phyloP scores from a whole-genome alignment of 257 asterid genomes.

The Euphrasia confusa region DNA sequence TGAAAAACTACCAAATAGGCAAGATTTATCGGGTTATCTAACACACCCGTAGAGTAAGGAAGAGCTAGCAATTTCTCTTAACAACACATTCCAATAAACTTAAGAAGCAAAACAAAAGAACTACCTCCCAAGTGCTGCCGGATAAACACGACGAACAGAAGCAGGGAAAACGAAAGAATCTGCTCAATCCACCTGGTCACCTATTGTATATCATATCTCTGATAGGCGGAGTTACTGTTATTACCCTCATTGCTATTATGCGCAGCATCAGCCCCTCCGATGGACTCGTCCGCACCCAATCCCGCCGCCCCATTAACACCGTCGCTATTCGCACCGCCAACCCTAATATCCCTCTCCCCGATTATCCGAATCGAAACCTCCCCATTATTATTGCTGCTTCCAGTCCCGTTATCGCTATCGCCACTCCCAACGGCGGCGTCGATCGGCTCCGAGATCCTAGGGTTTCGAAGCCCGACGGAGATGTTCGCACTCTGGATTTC shows the following conservation, averaged over 20 bases:
- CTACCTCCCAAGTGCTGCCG: conserved; percentile 78
- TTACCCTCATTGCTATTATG: conserved; percentile 18
- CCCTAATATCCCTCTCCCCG: conserved; percentile 36
- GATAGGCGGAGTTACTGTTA: conserved; percentile 34
- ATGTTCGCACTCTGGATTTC: conserved; percentile 10
- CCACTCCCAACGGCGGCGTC: conserved; percentile 20
- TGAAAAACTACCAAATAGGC: no score
- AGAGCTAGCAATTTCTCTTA: not conserved
- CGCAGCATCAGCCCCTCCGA: conserved; percentile 21
- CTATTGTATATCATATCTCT: conserved; percentile 73
- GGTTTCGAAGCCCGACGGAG: conserved; percentile 17
- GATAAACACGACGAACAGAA: conserved; percentile 62
- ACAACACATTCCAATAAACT: not conserved
- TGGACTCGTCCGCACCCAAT: conserved; percentile 28
- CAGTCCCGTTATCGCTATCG: conserved; percentile 25
- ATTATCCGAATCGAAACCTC: conserved; percentile 69
- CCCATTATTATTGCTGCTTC: conserved; percentile 32
- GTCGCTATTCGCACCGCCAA: conserved; percentile 30
- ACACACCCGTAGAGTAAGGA: not conserved
- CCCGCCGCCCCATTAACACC: conserved; percentile 21
- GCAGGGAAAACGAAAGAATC: conserved; percentile 68
- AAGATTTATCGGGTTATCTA: no score
- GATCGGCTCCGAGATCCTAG: conserved; percentile 20
- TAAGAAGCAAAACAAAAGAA: not conserved
- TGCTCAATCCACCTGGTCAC: conserved; percentile 73